phyloP scores from a whole-genome alignment of 306 rosid species.

The Pterocarpus santalinus region DNA sequence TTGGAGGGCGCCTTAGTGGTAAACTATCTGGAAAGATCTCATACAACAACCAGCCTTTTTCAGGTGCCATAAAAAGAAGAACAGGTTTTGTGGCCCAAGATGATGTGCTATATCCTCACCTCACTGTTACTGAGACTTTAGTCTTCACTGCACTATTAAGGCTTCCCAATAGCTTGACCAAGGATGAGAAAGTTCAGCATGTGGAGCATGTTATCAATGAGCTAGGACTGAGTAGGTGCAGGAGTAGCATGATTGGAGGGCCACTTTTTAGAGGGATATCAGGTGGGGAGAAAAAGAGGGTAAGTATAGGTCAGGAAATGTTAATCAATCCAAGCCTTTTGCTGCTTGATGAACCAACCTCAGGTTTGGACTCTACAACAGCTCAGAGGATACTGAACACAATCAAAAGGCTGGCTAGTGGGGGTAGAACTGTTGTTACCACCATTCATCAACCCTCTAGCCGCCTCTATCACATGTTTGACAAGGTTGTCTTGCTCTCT shows the following conservation, averaged over 20 bases:
- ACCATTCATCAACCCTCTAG: conserved; percentile 93
- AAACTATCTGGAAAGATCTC: conserved; percentile 74
- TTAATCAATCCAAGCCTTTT: conserved; percentile 77
- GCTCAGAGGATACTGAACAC: conserved; percentile 75
- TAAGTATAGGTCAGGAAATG: conserved; percentile 92
- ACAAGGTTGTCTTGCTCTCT: conserved; percentile 75
- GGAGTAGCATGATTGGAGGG: conserved; percentile 82
- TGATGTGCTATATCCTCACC: conserved; percentile 80
- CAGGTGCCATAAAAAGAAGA: conserved; percentile 67
- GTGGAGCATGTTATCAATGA: conserved; percentile 72
- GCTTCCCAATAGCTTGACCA: conserved; percentile 66
- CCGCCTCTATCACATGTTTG: conserved; percentile 83
- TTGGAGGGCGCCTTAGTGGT: conserved; percentile 77
- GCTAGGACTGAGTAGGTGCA: conserved; percentile 65
- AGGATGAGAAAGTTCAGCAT: conserved; percentile 61
- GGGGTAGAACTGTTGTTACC: conserved; percentile 82
- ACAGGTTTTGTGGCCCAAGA: conserved; percentile 89
- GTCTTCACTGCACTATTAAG: conserved; percentile 83
- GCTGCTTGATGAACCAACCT: conserved; percentile 85
- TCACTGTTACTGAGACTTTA: conserved; percentile 78
- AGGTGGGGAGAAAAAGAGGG: conserved; percentile 89
- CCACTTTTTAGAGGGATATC: conserved; percentile 82
- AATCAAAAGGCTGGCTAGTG: conserved; percentile 64
- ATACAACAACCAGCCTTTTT: conserved; percentile 68
- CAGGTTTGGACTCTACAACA: conserved; percentile 89